These are phyloP conservation scores for Pseudonitzschia pungens DNA, from an alignment of 108 stramenopile species.

Conservation along the genomic window DNA sequence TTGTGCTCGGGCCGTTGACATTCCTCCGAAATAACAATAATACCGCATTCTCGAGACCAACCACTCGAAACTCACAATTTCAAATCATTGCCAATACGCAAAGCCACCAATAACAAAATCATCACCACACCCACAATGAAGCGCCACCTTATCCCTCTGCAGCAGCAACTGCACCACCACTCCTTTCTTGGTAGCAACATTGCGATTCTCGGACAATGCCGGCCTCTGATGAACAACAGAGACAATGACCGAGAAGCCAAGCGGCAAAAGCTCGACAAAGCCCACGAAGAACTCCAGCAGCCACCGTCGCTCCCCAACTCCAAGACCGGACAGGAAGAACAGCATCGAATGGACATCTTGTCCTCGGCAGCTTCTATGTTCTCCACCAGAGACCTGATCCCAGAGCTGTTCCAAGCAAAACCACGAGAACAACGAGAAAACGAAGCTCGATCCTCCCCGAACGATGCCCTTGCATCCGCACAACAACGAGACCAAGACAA, in stretches of 20 bases:
- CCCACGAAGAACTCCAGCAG: neutral
- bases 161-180: neutral
- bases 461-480: neutral
- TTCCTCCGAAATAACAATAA: too few species aligned
- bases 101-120: neutral
- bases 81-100: neutral
- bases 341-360: neutral
- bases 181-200: neutral
- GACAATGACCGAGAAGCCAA: neutral
- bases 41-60: too few species aligned
- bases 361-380: neutral
- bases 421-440: neutral
- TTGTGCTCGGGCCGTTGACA: too few species aligned
- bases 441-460: neutral
- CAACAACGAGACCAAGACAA: neutral
- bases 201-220: neutral
- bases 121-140: neutral
- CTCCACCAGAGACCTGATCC: neutral
- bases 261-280: neutral
- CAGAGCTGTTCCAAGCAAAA: too few species aligned
- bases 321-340: too few species aligned
- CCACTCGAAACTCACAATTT: too few species aligned
- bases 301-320: neutral
- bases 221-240: neutral
- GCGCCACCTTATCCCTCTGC: neutral